phyloP scores from a whole-genome alignment of 106 monocot species.

The Dendrobium chrysotoxum region DNA sequence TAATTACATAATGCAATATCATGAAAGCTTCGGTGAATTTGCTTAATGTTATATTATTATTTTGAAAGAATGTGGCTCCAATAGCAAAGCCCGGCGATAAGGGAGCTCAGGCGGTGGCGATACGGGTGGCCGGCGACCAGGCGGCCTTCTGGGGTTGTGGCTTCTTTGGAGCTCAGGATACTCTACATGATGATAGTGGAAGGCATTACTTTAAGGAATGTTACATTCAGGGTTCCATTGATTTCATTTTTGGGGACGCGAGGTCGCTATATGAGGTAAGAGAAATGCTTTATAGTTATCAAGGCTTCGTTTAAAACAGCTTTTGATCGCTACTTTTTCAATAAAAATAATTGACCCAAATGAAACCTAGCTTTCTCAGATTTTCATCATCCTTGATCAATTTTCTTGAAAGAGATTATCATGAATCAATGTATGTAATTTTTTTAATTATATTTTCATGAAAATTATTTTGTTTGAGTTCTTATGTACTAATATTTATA shows the following conservation, averaged over 20 bases:
- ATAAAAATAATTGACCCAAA: no score
- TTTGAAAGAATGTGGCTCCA: slow-evolving; percentile 74
- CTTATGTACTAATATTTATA: no score
- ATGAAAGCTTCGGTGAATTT: neutral
- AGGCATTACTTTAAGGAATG: slow-evolving; percentile 92
- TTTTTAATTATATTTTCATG: no score
- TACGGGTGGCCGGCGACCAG: slow-evolving; percentile 63
- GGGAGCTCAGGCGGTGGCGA: slow-evolving; percentile 77
- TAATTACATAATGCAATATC: neutral
- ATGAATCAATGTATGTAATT: no score
- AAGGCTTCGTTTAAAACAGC: no score
- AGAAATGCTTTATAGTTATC: no score
- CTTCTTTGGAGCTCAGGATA: slow-evolving; percentile 88
- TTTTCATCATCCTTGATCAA: no score
- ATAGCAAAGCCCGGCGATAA: slow-evolving; percentile 69
- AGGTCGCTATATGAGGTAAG: slow-evolving; percentile 79
- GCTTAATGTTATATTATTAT: neutral
- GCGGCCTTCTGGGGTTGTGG: slow-evolving; percentile 95
- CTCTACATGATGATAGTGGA: slow-evolving; percentile 81
- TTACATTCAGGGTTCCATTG: slow-evolving; percentile 88
- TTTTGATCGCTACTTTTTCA: no score
- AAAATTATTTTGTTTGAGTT: no score
- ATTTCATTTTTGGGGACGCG: slow-evolving; percentile 90
- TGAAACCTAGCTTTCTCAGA: no score
- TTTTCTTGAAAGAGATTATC: no score